phyloP scores from a whole-genome alignment of 129 eudicot genomes.

The Escallonia herrerae region DNA sequence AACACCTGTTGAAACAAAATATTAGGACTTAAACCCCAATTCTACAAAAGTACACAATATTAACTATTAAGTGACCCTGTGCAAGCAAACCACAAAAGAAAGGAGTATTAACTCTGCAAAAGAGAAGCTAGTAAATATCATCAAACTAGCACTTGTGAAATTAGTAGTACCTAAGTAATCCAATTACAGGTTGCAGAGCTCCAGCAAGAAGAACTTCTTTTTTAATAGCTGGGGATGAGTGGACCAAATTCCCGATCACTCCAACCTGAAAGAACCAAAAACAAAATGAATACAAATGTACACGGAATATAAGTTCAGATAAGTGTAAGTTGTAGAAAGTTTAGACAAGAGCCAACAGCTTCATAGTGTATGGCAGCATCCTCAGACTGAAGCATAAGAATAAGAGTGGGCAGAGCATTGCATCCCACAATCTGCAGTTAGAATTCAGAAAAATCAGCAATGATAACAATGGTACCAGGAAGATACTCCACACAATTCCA shows the following conservation, averaged over 20 bases:
- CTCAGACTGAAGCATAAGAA: conserved; percentile 84
- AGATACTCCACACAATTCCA: not conserved
- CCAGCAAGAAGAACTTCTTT: conserved; percentile 93
- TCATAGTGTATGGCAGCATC: conserved; percentile 76
- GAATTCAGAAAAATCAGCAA: not conserved
- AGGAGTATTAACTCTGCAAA: not conserved
- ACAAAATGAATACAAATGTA: not conserved
- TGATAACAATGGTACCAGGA: not conserved
- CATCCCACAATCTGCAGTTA: conserved; percentile 78
- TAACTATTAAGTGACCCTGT: no score
- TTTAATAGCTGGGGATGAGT: conserved; percentile 88
- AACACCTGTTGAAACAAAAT: not conserved
- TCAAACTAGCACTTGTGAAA: not conserved
- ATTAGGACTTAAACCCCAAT: no score
- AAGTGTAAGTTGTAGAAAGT: conserved; percentile 1
- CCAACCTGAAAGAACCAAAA: conserved; percentile 63
- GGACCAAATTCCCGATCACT: conserved; percentile 94
- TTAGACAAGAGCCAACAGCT: conserved; percentile 51
- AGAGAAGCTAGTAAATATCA: not conserved
- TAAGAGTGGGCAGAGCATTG: conserved; percentile 78
- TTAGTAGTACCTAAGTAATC: conserved; percentile 60
- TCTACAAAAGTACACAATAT: no score
- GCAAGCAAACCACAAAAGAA: not conserved
- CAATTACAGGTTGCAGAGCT: conserved; percentile 96
- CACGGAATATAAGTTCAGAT: not conserved